Evolutionary conservation across 202 grass and related monocot species (phyloP).

Genomic region (Setaria italica): DNA sequence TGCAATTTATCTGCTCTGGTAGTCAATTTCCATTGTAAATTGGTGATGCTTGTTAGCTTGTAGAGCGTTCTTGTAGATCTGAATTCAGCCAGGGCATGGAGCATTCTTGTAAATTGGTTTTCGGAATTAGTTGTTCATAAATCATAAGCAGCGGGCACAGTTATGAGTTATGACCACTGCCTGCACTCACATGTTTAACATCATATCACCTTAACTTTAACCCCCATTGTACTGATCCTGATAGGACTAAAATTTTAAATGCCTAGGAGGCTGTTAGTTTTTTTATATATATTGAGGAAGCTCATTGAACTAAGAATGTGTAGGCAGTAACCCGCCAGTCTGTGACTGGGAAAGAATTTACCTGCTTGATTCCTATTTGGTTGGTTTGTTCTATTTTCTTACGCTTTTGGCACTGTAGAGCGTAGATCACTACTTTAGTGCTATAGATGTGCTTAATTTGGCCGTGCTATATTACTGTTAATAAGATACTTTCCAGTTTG

Average conservation of each 20-base stretch:
- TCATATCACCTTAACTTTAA: neutral
- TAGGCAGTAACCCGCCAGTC: constrained; percentile 31
- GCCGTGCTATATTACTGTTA: neutral
- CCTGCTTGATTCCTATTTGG: neutral
- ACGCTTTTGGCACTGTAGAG: neutral
- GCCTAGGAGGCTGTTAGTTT: neutral
- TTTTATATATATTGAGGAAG: no score
- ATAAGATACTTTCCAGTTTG: neutral
- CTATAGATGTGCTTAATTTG: constrained; percentile 17
- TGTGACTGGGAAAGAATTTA: constrained; percentile 30
- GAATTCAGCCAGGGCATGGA: no score
- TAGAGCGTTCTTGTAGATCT: neutral
- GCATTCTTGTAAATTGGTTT: no score
- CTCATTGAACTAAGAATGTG: no score
- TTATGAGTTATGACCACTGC: neutral
- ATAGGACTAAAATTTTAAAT: neutral
- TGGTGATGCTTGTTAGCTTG: neutral
- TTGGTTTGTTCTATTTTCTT: constrained; percentile 14
- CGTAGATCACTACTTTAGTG: neutral
- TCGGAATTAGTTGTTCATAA: neutral
- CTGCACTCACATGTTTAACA: neutral
- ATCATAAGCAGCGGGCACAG: neutral
- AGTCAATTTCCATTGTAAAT: neutral
- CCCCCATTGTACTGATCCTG: neutral
- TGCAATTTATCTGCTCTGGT: neutral